These are phyloP conservation scores for Pseudogymnoascus sp. DNA, from an alignment of 2,329 filamentous ascomycete genomes.

Conservation along the genomic window DNA sequence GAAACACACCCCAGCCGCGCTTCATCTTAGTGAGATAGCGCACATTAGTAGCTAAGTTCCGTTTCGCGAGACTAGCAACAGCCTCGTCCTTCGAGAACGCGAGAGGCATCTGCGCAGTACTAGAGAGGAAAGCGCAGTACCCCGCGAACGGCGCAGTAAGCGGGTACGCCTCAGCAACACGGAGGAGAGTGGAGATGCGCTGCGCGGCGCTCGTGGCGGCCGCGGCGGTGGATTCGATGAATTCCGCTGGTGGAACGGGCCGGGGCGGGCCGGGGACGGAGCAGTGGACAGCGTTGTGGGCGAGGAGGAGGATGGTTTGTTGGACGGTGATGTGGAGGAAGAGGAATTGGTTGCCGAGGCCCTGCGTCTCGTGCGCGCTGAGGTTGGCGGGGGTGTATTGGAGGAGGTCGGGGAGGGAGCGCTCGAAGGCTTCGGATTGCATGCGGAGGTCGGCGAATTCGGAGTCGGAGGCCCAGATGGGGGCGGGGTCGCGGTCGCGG, in stretches of 20 bases:
- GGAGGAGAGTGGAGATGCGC: slow-evolving; percentile 75
- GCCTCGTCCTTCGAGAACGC: slow-evolving; percentile 78
- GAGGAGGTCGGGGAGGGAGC: slow-evolving; percentile 61
- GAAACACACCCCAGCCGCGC: slow-evolving; percentile 97
- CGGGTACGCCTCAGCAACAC: slow-evolving; percentile 69
- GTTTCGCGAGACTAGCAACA: slow-evolving; percentile 70
- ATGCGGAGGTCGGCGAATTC: slow-evolving; percentile 62
- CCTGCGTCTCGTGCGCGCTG: slow-evolving; percentile 73
- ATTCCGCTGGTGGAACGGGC: slow-evolving; percentile 50
- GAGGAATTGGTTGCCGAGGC: slow-evolving; percentile 82
- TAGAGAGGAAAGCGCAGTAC: slow-evolving; percentile 88
- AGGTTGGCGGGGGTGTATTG: slow-evolving; percentile 75
- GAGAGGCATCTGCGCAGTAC: slow-evolving; percentile 87
- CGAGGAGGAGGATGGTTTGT: slow-evolving; percentile 84
- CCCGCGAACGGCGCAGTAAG: slow-evolving; percentile 88
- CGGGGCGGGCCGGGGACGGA: slow-evolving; percentile 2
- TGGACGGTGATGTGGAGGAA: slow-evolving; percentile 87
- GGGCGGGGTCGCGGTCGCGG: slow-evolving; percentile 65
- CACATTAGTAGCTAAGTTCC: slow-evolving; percentile 78
- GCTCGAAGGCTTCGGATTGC: slow-evolving; percentile 62
- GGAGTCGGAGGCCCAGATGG: slow-evolving; percentile 79
- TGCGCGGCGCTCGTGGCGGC: slow-evolving; percentile 78
- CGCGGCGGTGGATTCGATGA: slow-evolving; percentile 65
- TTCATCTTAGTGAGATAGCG: slow-evolving; percentile 92
- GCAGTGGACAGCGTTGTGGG: slow-evolving; percentile 34